phyloP scores from a whole-genome alignment of 345 rosid species.

The Diplotaxis tenuifolia region DNA sequence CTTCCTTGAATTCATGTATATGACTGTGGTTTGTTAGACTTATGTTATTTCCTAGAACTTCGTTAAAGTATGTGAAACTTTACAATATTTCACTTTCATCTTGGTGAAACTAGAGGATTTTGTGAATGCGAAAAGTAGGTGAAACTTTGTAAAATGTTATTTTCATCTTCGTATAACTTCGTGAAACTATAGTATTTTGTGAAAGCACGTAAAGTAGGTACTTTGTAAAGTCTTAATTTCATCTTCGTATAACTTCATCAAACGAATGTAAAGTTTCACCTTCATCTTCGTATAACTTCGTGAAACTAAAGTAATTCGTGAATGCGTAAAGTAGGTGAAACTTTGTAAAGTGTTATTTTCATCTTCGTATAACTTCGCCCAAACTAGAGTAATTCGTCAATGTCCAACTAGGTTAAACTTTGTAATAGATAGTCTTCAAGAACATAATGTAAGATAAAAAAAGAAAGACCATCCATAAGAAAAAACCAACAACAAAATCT shows the following conservation, averaged over 20 bases:
- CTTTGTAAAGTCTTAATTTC: background rate
- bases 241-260: no score
- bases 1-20: no score
- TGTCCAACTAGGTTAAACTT: no score
- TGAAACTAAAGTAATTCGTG: background rate
- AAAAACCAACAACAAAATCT: no score
- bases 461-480: no score
- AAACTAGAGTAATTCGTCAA: no score
- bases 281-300: background rate
- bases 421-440: no score
- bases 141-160: background rate
- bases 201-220: background rate
- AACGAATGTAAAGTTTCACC: no score
- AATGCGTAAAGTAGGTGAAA: background rate
- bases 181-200: background rate
- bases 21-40: background rate
- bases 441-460: no score
- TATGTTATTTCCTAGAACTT: no score
- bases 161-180: background rate
- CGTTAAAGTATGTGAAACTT: background rate
- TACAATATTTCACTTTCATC: background rate
- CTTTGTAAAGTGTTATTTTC: no score
- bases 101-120: background rate
- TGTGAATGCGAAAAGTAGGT: background rate
- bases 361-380: no score